Evolutionary conservation across 1,284 basidiomycete genomes (phyloP), one percentile per base, ranked within the genome.

Genomic region (Vanrija sp.): DNA sequence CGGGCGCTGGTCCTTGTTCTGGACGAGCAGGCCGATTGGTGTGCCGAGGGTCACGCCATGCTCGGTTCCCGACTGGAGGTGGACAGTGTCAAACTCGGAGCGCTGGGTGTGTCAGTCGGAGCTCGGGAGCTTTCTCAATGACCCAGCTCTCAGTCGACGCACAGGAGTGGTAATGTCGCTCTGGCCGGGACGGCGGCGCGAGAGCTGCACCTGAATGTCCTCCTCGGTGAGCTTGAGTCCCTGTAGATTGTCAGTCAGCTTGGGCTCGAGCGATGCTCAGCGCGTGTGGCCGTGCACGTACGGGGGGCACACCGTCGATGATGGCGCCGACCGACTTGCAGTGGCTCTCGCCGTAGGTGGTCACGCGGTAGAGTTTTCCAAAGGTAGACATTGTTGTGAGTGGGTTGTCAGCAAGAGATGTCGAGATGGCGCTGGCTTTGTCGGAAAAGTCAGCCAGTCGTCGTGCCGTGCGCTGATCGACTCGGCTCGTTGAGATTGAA

Each of bases 311-410:
- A 46, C 95, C 95, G 73, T 98, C 96, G 69, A 98, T 87, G 78
- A 99, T 98, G 58, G 91, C 92, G 38, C 96, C 96, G 38, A 98
- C 95, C 4, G 91, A 95, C 56, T 90, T 85, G 77, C 96, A 98
- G 74, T 99, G 96, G 59, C 89, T 92, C 81, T 99, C 96, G 63
- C 96, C 96, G 73, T 90, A 98, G 60, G 96, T 99, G 57, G 94
- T 94, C 42, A 98, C 95, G 51, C 92, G 85, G 81, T 91, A 98
- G 48, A 89, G 78, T 19, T 81, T 83, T 44, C 95, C 96, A 75
- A 91, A 98, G 45, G 92, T 89, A 38, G 92, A 96, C 95, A 98
- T 98, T 60, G 44, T 71, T 60, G 44, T 71, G 61, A 38, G 26
- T 34, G 38, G 21, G 34, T 46, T 51, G 28, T 43, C 49, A 43